phyloP scores from a whole-genome alignment of 768 basidiomycete genomes.

The Leccinum rimulosum region DNA sequence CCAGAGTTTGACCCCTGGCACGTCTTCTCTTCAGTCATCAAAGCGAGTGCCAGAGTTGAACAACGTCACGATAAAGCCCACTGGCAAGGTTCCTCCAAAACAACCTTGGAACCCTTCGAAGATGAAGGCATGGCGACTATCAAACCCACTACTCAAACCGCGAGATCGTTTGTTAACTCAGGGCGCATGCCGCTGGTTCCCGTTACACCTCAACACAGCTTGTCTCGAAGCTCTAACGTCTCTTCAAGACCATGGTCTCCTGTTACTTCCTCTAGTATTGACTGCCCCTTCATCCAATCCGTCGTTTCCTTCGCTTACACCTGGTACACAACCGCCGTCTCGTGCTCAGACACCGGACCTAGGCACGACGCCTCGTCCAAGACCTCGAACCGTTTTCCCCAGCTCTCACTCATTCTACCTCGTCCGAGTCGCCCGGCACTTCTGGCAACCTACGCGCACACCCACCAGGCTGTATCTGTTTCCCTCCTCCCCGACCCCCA shows the following conservation, averaged over 20 bases:
- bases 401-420: constrained; percentile 49
- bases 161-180: constrained; percentile 46
- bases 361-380: constrained; percentile 55
- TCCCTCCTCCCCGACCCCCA: constrained; percentile 68
- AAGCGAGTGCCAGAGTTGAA: constrained; percentile 36
- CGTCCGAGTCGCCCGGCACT: constrained; percentile 41
- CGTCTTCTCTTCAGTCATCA: constrained; percentile 51
- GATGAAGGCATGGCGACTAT: constrained; percentile 46
- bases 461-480: constrained; percentile 40
- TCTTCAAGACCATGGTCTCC: constrained; percentile 84
- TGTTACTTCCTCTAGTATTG: constrained; percentile 64
- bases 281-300: constrained; percentile 55
- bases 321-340: constrained; percentile 43
- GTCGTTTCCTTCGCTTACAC: constrained; percentile 28
- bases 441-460: constrained; percentile 25
- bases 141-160: constrained; percentile 45
- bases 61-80: constrained; percentile 41
- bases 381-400: constrained; percentile 73
- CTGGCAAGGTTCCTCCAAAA: constrained; percentile 35
- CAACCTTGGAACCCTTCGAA: constrained; percentile 77
- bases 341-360: constrained; percentile 56
- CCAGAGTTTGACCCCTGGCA: constrained; percentile 69
- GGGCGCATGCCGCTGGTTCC: constrained; percentile 47
- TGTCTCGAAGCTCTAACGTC: constrained; percentile 71
- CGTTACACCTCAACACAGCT: constrained; percentile 55